Evolutionary conservation across 2,329 filamentous ascomycete genomes (phyloP), one percentile per base, ranked within the genome.

Genomic region (Penicillium sp.): DNA sequence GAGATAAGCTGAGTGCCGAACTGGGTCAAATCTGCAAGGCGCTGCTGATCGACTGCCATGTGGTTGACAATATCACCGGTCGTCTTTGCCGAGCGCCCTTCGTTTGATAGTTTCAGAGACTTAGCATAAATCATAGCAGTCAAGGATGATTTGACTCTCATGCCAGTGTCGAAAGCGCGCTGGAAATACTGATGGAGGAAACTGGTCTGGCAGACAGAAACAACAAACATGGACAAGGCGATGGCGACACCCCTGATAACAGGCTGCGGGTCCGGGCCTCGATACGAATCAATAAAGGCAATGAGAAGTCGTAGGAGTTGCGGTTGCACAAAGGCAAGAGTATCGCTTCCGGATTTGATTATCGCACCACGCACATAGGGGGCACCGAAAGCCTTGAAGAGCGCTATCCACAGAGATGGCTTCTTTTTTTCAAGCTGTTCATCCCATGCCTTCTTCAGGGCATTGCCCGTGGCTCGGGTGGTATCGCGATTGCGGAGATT

Each of bases 21-120:
- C 71, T 99, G 95, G 2, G 93, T 91, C 57, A 99, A 80, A 76
- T 99, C 94, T 69, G 97, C 90, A 19, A 99, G 83, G 64, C 95
- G 89, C 76, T 99, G 94, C 15, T 93, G 93, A 73, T 99, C 94
- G 10, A 99, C 93, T 46, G 95, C 94, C 93, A 99, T 99, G 77
- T 96, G 94, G 73, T 99, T 99, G 73, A 99, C 94, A 70, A 99
- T 97, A 70, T 99, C 95, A 57, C 94, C 94, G 0, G 94, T 99
- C 0, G 91, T 90, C 78, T 97, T 97, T 45, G 87, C 78, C 2
- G 92, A 84, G 54, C 93, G 86, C 9, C 94, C 94, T 77, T 99
- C 94, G 68, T 96, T 97, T 6, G 93, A 97, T 19, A 99, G 81
- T 62, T 86, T 88, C 61, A 97, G 82, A 0, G 93, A 89, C 78